Conservation (phyloP, 2,329 filamentous ascomycete genomes). For the Microsporum ferrugineum region DNA sequence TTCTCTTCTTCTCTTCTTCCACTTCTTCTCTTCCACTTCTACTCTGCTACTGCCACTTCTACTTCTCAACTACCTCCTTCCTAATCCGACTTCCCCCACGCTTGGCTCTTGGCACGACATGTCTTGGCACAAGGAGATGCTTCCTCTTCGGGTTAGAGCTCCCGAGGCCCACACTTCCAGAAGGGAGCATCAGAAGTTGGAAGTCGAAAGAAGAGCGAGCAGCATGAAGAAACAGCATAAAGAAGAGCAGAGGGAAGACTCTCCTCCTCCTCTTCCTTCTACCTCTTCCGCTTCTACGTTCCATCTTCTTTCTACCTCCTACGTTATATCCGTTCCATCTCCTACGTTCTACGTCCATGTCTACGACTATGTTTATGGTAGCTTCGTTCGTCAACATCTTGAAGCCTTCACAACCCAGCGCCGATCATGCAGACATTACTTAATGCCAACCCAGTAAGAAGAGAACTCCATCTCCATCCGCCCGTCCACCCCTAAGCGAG, state of each 20-base stretch:
- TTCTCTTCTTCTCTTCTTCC: not conserved
- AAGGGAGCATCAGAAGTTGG: not conserved
- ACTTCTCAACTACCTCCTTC: not conserved
- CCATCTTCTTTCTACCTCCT: not conserved
- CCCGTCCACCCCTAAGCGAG: not conserved
- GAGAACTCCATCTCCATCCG: not conserved
- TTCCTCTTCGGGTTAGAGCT: not conserved
- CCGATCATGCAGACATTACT: not conserved
- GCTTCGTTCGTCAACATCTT: not conserved
- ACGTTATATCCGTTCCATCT: not conserved
- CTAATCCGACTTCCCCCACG: not conserved
- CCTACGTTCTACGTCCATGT: not conserved
- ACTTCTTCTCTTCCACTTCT: not conserved
- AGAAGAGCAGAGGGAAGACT: not conserved
- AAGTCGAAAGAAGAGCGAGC: slow-evolving; percentile 8
- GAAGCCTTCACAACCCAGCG: not conserved
- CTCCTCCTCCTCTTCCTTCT: not conserved
- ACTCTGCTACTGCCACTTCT: not conserved
- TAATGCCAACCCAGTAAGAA: not conserved
- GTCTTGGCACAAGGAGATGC: not conserved
- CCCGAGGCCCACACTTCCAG: not conserved
- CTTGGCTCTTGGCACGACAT: not conserved
- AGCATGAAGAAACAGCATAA: slow-evolving; percentile 10
- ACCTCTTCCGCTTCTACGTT: not conserved
- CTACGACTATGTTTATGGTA: not conserved